Evolutionary conservation across 768 basidiomycete genomes (phyloP).

Genomic region (Tephrocybe sp.): DNA sequence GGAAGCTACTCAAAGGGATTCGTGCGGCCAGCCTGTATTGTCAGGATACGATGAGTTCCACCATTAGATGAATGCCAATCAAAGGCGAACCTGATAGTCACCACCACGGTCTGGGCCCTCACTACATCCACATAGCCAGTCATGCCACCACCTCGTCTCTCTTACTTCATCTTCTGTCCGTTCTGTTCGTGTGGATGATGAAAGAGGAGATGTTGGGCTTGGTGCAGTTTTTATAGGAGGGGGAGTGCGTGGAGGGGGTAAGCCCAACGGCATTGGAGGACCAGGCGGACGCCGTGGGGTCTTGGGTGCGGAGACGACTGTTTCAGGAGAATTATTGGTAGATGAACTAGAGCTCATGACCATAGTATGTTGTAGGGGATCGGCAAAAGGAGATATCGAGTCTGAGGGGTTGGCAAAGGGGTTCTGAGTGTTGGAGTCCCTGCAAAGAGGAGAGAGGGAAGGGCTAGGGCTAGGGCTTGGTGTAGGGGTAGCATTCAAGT

Average conservation of each 20-base stretch:
- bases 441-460: slow-evolving; percentile 35
- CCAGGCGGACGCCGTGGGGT: slow-evolving; percentile 30
- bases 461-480: slow-evolving; percentile 19
- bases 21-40: slow-evolving; percentile 67
- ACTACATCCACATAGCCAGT: slow-evolving; percentile 80
- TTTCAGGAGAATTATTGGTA: slow-evolving; percentile 14
- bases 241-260: slow-evolving; percentile 61
- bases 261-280: slow-evolving; percentile 55
- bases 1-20: slow-evolving; percentile 56
- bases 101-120: slow-evolving; percentile 76
- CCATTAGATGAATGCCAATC: background rate
- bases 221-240: slow-evolving; percentile 44
- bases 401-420: slow-evolving; percentile 51
- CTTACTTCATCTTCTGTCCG: slow-evolving; percentile 29
- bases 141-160: slow-evolving; percentile 76
- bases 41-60: background rate
- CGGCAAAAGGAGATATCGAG: slow-evolving; percentile 50
- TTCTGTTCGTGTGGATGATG: slow-evolving; percentile 16
- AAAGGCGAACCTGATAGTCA: slow-evolving; percentile 59
- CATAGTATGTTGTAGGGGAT: slow-evolving; percentile 27
- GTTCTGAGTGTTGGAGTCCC: slow-evolving; percentile 32
- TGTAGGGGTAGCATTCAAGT: slow-evolving; percentile 43
- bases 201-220: slow-evolving; percentile 32
- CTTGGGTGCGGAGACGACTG: slow-evolving; percentile 15
- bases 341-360: slow-evolving; percentile 24